Percentiles rank a stretch among this genome's conserved stretches.
These are phyloP conservation scores for Gentiana straminea DNA, from an alignment of 257 asterid genomes.

Conservation along the genomic window DNA sequence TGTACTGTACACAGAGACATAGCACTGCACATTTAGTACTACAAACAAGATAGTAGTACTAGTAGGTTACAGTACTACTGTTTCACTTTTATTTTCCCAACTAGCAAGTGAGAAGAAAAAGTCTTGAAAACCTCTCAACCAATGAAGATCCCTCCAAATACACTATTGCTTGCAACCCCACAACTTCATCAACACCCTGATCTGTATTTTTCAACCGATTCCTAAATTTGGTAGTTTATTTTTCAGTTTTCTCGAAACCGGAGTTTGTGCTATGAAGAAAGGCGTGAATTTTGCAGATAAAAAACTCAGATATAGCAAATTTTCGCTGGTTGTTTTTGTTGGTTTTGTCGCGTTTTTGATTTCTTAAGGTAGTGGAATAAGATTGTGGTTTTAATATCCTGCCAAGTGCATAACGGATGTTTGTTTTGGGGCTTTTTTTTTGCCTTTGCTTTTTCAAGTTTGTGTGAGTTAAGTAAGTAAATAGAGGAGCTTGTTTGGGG, in stretches of 20 bases:
- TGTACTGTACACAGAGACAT: conserved; percentile 3
- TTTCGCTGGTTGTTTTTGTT: neutral
- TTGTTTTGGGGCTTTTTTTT: neutral
- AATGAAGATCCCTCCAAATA: conserved; percentile 3
- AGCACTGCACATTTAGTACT: conserved; percentile 19
- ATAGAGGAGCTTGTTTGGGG: conserved; percentile 6
- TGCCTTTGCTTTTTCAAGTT: neutral
- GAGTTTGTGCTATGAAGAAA: neutral
- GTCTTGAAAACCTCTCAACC: neutral
- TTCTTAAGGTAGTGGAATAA: neutral
- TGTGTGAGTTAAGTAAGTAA: neutral
- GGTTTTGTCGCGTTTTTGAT: conserved; percentile 7
- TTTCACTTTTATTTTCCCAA: neutral
- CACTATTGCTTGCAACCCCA: neutral
- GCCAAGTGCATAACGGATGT: conserved; percentile 8
- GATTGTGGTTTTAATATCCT: neutral
- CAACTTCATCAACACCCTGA: too few species aligned
- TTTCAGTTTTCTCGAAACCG: too few species aligned
- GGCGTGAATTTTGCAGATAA: neutral
- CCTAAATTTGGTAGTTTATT: conserved; percentile 22
- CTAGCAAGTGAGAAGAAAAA: neutral
- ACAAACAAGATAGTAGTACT: conserved; percentile 26
- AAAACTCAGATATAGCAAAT: neutral
- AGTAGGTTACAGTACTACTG: conserved; percentile 23
- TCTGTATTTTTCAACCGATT: neutral